Percentiles rank a stretch among this genome's conserved stretches.
These are phyloP conservation scores for Penicillium sp. DNA, from an alignment of 2,329 filamentous ascomycete species.

Conservation along the genomic window DNA sequence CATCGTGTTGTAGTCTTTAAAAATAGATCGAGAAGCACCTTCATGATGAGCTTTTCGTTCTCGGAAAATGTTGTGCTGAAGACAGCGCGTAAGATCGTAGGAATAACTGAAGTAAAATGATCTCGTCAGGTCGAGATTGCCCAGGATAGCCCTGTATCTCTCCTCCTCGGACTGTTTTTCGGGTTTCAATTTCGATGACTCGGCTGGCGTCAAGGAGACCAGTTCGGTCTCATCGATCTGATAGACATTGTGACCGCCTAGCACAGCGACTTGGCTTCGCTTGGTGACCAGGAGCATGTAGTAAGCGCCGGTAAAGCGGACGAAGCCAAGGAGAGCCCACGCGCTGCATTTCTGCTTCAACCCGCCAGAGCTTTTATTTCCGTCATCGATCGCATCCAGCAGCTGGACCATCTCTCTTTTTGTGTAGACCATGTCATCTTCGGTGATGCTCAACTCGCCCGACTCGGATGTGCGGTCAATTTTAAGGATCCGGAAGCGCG, in stretches of 20 bases:
- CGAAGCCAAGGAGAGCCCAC: slow-evolving; percentile 94
- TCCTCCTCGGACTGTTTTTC: slow-evolving; percentile 87
- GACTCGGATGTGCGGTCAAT: slow-evolving; percentile 85
- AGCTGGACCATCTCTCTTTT: slow-evolving; percentile 90
- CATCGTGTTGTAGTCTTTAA: slow-evolving; percentile 90
- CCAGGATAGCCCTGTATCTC: slow-evolving; percentile 83
- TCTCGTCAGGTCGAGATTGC: slow-evolving; percentile 83
- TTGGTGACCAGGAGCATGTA: slow-evolving; percentile 98
- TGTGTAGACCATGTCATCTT: slow-evolving; percentile 94
- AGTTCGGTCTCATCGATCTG: slow-evolving; percentile 93
- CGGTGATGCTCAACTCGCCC: slow-evolving; percentile 78
- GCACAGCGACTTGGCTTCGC: slow-evolving; percentile 91
- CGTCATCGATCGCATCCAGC: slow-evolving; percentile 92
- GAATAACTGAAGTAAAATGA: slow-evolving; percentile 99
- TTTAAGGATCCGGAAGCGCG: slow-evolving; percentile 86
- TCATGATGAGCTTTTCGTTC: slow-evolving; percentile 72
- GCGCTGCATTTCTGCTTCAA: slow-evolving; percentile 86
- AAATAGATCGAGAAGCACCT: slow-evolving; percentile 62
- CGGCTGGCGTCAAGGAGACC: slow-evolving; percentile 76
- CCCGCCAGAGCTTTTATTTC: slow-evolving; percentile 86
- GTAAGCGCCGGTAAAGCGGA: slow-evolving; percentile 91
- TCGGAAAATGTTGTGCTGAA: slow-evolving; percentile 87
- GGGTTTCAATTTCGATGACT: slow-evolving; percentile 67
- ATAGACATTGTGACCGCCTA: slow-evolving; percentile 94
- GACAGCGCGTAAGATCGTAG: slow-evolving; percentile 88